These are phyloP conservation scores for Diospyros lotus DNA, from an alignment of 148 eudicot genomes.

Conservation along the genomic window DNA sequence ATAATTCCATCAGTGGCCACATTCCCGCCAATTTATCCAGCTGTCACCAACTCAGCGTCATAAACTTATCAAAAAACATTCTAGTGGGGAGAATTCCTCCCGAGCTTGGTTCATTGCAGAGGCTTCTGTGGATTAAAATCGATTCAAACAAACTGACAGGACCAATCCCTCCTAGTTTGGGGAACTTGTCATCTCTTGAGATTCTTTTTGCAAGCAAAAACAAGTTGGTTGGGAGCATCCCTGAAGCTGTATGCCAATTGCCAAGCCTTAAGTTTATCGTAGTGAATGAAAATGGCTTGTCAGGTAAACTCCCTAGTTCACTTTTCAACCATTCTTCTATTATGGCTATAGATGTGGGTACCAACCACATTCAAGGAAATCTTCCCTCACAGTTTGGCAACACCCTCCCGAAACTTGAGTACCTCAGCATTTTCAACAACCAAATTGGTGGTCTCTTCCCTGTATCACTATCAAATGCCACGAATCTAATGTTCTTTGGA, in stretches of 20 bases:
- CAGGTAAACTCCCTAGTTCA: constrained; percentile 10
- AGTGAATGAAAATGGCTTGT: neutral
- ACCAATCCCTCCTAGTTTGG: constrained; percentile 5
- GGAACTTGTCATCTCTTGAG: constrained; percentile 10
- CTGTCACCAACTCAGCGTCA: constrained; percentile 4
- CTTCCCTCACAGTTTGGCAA: constrained; percentile 2
- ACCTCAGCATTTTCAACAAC: neutral
- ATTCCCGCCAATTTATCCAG: neutral
- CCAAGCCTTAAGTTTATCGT: neutral
- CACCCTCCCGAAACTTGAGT: neutral
- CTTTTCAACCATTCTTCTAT: constrained; percentile 13
- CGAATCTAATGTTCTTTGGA: neutral
- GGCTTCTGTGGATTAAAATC: neutral
- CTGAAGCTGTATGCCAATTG: constrained; percentile 5
- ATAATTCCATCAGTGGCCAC: neutral
- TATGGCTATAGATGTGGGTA: neutral
- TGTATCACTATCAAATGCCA: constrained; percentile 11
- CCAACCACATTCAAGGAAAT: constrained; percentile 5
- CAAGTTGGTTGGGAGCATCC: constrained; percentile 1
- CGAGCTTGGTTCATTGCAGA: neutral
- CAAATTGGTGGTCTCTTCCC: constrained; percentile 14
- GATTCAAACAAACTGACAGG: constrained; percentile 18
- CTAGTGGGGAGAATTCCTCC: constrained; percentile 20
- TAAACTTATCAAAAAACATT: constrained; percentile 5
- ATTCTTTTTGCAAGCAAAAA: neutral